Evolutionary conservation across 139 green algal genomes (phyloP).

Genomic region (Coccomyxa sp.): DNA sequence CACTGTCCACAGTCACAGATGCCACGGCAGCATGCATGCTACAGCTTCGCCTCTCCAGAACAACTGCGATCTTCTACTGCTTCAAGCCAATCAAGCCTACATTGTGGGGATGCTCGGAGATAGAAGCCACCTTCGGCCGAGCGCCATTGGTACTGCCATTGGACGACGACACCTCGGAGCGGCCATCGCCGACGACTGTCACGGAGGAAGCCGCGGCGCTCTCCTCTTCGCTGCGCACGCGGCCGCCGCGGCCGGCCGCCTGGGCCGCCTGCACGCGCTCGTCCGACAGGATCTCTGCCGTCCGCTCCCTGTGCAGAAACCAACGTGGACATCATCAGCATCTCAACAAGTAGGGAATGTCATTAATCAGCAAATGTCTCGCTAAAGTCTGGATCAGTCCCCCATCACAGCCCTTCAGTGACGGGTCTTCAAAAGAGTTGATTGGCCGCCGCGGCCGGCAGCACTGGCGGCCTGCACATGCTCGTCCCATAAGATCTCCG

Average conservation of each 20-base stretch:
- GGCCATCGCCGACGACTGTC: constrained; percentile 3
- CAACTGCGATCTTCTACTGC: background rate
- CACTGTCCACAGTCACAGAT: background rate
- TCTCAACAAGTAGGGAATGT: no score
- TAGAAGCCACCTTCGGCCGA: background rate
- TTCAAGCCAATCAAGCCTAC: background rate
- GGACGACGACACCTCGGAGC: background rate
- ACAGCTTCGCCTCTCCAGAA: background rate
- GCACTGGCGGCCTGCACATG: constrained; percentile 13
- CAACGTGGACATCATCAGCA: no score
- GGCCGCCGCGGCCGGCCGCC: constrained; percentile 22
- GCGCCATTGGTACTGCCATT: background rate
- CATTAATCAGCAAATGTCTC: no score
- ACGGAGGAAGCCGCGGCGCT: constrained; percentile 19
- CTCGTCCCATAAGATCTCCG: constrained; percentile 25
- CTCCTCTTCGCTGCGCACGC: constrained; percentile 31
- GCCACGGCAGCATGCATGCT: background rate
- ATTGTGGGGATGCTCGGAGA: background rate
- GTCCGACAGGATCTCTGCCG: constrained; percentile 50
- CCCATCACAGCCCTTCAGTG: background rate
- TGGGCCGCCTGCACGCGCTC: constrained; percentile 17
- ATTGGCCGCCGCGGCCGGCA: constrained; percentile 17
- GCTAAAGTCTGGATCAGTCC: background rate
- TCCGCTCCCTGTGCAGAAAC: background rate
- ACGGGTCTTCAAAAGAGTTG: background rate